Evolutionary conservation across 352 stramenopile genomes (phyloP).

Genomic region (Phytophthora megakarya): DNA sequence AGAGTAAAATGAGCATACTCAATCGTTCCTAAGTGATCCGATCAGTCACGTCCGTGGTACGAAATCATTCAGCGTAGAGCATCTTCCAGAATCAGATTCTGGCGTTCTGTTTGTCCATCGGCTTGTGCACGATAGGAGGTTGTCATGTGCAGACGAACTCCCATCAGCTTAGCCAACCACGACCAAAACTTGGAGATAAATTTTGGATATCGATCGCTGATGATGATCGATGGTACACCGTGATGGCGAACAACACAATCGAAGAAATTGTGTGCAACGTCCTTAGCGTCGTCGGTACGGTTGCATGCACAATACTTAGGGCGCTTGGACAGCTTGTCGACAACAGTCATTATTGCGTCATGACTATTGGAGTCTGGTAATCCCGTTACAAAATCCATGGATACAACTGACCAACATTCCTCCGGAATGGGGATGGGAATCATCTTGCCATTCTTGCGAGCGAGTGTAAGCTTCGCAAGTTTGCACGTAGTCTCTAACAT

Average conservation of each 20-base stretch:
- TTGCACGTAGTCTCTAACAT: slow-evolving; percentile 27
- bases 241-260: slow-evolving; percentile 8
- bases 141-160: too few species aligned
- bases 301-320: slow-evolving; percentile 13
- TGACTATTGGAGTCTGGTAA: slow-evolving; percentile 28
- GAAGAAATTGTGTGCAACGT: slow-evolving; percentile 12
- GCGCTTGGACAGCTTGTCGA: slow-evolving; percentile 35
- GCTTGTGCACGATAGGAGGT: slow-evolving; percentile 15
- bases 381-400: slow-evolving; percentile 36
- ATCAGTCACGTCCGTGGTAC: slow-evolving; percentile 18
- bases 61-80: slow-evolving; percentile 19
- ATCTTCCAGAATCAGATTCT: slow-evolving; percentile 13
- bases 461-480: too few species aligned
- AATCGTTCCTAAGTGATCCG: not conserved
- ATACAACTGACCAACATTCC: slow-evolving; percentile 31
- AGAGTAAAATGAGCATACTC: not conserved
- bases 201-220: slow-evolving; percentile 18
- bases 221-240: slow-evolving; percentile 2
- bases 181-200: slow-evolving; percentile 14
- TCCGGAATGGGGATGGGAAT: slow-evolving; percentile 28
- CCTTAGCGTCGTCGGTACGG: slow-evolving; percentile 9
- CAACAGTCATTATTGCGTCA: slow-evolving; percentile 30
- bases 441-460: slow-evolving; percentile 30
- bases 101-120: slow-evolving; percentile 11
- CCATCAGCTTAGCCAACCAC: slow-evolving; percentile 11